phyloP scores from a whole-genome alignment of 2,329 filamentous ascomycete genomes.

The Colletotrichum navitas region DNA sequence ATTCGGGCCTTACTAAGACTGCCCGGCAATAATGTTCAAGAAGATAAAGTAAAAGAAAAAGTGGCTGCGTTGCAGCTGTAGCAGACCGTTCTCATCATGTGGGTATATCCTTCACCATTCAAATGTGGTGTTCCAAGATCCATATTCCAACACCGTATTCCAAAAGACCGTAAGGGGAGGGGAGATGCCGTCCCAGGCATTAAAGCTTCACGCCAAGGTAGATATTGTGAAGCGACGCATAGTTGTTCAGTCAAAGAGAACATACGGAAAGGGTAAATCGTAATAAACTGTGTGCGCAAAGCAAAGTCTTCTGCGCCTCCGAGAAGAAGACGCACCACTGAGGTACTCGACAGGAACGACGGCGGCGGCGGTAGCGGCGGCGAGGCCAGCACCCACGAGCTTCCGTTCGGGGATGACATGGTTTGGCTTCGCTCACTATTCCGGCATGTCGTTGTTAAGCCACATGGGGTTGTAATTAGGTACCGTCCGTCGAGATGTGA shows the following conservation, averaged over 20 bases:
- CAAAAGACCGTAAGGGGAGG: slow-evolving; percentile 7
- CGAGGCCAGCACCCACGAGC: not conserved
- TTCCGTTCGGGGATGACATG: not conserved
- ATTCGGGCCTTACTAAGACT: not conserved
- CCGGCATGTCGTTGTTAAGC: slow-evolving; percentile 11
- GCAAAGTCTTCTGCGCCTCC: not conserved
- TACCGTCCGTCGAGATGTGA: slow-evolving; percentile 14
- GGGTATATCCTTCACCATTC: slow-evolving; percentile 40
- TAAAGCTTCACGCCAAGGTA: not conserved
- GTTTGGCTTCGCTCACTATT: not conserved
- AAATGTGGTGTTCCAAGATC: slow-evolving; percentile 10
- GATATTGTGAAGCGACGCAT: not conserved
- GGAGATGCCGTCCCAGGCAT: slow-evolving; percentile 18
- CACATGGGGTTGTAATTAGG: slow-evolving; percentile 5
- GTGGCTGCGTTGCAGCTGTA: slow-evolving; percentile 22
- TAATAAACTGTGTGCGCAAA: not conserved
- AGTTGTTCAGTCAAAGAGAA: slow-evolving; percentile 21
- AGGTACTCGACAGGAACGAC: slow-evolving; percentile 3
- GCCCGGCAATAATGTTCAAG: not conserved
- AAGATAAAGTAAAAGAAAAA: slow-evolving; percentile 4
- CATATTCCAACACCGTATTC: not conserved
- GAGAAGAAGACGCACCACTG: not conserved
- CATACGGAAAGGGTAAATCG: not conserved
- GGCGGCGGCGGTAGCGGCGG: not conserved
- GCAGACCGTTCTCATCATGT: slow-evolving; percentile 12